Base-by-base conservation (phyloP, 371 early-diverging fungal species). In the Phascolomyces articulosus region DNA sequence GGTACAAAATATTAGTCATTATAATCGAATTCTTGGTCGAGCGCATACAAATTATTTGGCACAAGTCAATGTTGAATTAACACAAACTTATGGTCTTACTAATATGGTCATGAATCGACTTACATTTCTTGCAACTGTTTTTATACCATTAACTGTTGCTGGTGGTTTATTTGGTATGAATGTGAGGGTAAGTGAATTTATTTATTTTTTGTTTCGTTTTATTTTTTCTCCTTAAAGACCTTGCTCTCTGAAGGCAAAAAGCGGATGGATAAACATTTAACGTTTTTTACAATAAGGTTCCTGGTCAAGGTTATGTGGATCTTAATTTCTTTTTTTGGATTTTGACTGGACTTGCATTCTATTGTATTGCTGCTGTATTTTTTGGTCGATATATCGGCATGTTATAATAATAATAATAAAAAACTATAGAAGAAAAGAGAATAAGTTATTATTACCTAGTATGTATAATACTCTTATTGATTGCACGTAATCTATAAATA, bases 81-180 rank as follows among this genome's bases (percentile, higher is more conserved):
- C 91, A 10, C 85, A 89, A 64, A 86, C 93, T 0, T 90, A 90
- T 44, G 89, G 91, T 70, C 65, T 85, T 49, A 93, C 93, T 9
- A 92, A 93, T 65, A 86, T 79, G 55, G 94, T 94, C 0, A 91
- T 94, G 65, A 90, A 92, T 65, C 83, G 88, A 53, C 81, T 96
- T 74, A 93, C 51, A 3, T 51, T 51, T 15, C 26, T 95, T 44
- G 95, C 93, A 0, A 83, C 87, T 3, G 88, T 95, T 4, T 80
- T 95, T 56, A 82, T 96, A n/a, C 96, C 96, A 15, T 79, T 98
- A 66, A 95, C 96, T 38, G 70, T 98, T 18, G 83, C 96, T 18
- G 88, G 96, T 6, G 83, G 89, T 78, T 70, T 89, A 24, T 89
- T 84, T 79, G 89, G 89, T 38, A 89, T 89, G 78, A 81, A 79